Evolutionary conservation across 345 rosid species (phyloP).

Genomic region (Eucalyptus microcorys): DNA sequence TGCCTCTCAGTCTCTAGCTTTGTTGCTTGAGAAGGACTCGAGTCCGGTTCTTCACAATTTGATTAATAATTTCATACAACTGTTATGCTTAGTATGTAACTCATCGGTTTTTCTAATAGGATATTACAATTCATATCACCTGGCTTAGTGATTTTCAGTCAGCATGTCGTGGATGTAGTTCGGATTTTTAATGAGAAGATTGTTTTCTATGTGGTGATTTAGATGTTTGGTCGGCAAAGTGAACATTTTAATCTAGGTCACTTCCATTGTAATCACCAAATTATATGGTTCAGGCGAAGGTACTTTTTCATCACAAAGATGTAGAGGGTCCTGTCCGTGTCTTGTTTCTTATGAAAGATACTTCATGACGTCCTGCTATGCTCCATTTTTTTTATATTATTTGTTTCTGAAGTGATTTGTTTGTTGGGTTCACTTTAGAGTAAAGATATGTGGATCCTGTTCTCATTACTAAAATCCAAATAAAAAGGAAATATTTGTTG

Average conservation of each 20-base stretch:
- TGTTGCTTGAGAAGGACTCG: neutral
- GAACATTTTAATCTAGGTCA: neutral
- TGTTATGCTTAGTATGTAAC: neutral
- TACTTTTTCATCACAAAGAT: neutral
- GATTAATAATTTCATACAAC: neutral
- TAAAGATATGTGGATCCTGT: neutral
- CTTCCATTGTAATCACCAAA: neutral
- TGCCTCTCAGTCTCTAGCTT: neutral
- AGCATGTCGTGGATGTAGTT: neutral
- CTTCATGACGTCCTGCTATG: neutral
- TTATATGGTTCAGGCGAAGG: neutral
- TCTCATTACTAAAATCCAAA: neutral
- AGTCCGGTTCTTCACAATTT: neutral
- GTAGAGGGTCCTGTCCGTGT: neutral
- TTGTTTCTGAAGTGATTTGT: neutral
- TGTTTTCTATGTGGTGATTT: neutral
- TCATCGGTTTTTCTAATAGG: neutral
- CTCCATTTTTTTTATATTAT: neutral
- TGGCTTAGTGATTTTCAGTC: neutral
- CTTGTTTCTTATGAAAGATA: neutral
- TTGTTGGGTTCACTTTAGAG: neutral
- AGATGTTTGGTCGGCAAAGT: neutral
- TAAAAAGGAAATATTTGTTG: neutral
- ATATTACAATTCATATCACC: neutral
- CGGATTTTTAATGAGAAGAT: neutral